Base-by-base conservation (phyloP, 2,329 filamentous ascomycete genomes). In the Cordyceps cicadae region DNA sequence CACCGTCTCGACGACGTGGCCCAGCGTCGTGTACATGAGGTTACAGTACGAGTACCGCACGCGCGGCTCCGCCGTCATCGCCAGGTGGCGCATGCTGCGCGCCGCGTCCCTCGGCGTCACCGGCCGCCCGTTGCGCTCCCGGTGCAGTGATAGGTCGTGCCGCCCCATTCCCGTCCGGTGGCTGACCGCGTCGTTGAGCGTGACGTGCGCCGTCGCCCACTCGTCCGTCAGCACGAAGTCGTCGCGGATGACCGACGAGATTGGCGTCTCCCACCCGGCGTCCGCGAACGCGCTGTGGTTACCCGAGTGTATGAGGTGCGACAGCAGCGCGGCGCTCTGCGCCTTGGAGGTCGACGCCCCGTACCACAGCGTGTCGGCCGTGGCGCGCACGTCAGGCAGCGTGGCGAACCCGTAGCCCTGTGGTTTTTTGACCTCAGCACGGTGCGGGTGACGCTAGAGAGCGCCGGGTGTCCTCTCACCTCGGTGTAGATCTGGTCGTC, bases 311-410 rank as follows among this genome's bases (percentile, higher is more conserved):
- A 85, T 75, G 2, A 82, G 67, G 1, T 78, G 75, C 1, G 84
- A 67, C 3, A 86, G 67, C 0, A 75, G 73, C 1, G 81, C 81
- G 1, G 79, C 76, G 0, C 77, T 79, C 52, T 82, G 76, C 2
- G 81, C 78, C 67, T 86, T 86, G 21, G 81, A 83, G 1, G 77
- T 83, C 48, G 81, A 84, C 2, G 77, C 84, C 2, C 74, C 75
- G 62, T 80, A 81, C 70, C 81, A 85, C 3, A 85, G 72, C 0
- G 81, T 84, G 34, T 79, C 71, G 62, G 56, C 72, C 66, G 65
- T 76, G 62, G 63, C 78, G 69, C 63, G 75, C 71, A 37, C 74
- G 73, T 76, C 78, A 62, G 64, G 70, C 17, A 71, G 32, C 0
- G 65, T 69, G 15, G 70, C 67, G 29, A 63, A 64, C 3, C 71